Evolutionary conservation across 2,329 filamentous ascomycete species (phyloP).

Genomic region (Calonectria ilicicola): DNA sequence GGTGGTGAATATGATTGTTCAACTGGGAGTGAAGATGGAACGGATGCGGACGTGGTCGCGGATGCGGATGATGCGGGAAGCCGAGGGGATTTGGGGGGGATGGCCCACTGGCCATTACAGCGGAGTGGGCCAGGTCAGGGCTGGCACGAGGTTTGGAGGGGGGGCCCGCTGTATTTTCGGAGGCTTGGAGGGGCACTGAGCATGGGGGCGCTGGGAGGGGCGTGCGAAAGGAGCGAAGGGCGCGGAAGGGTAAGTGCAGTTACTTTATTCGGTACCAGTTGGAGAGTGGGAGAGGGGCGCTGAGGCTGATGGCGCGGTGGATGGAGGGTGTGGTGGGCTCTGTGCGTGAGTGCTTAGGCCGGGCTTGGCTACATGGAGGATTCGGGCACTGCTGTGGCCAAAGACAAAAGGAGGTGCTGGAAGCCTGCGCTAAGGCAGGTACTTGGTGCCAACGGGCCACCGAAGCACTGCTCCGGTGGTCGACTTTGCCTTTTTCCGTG

Average conservation of each 20-base stretch:
- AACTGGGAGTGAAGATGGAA: slow-evolving; percentile 41
- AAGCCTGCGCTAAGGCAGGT: slow-evolving; percentile 40
- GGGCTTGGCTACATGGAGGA: not conserved
- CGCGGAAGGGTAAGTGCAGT: not conserved
- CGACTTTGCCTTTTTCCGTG: slow-evolving; percentile 8
- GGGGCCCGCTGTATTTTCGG: slow-evolving; percentile 29
- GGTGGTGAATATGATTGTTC: slow-evolving; percentile 34
- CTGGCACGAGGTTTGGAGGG: slow-evolving; percentile 39
- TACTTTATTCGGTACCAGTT: not conserved
- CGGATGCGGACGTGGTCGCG: slow-evolving; percentile 28
- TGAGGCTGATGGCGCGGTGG: slow-evolving; percentile 10
- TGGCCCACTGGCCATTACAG: slow-evolving; percentile 30
- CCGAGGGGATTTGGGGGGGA: slow-evolving; percentile 31
- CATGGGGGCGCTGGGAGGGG: slow-evolving; percentile 22
- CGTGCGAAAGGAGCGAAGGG: slow-evolving; percentile 12
- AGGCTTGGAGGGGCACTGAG: slow-evolving; percentile 19
- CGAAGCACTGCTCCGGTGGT: not conserved
- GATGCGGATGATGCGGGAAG: slow-evolving; percentile 36
- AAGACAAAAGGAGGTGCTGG: slow-evolving; percentile 2
- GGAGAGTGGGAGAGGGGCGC: not conserved
- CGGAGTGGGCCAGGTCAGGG: slow-evolving; percentile 28
- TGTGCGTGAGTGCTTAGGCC: not conserved
- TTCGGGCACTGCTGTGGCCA: not conserved
- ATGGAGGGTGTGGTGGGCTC: slow-evolving; percentile 19
- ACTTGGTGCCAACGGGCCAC: slow-evolving; percentile 17